Evolutionary conservation across 768 basidiomycete genomes (phyloP), one percentile per base, ranked within the genome.

Genomic region (Lactifluus hygrophoroides): DNA sequence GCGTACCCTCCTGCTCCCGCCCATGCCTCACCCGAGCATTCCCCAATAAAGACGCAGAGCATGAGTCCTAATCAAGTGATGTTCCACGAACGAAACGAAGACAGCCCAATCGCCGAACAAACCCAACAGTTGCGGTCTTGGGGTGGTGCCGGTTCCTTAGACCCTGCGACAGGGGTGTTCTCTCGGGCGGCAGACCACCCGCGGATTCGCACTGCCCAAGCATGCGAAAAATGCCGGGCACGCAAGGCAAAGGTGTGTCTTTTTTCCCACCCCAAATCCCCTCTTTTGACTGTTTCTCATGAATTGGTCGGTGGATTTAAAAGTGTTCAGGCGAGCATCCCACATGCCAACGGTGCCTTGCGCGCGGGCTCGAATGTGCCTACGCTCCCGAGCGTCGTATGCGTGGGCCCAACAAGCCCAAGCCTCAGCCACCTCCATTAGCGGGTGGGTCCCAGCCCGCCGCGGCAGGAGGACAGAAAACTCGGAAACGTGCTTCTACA

Each of bases 291-390:
- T 19, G 25, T 38, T n/a, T 46, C 42, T 38, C 40, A 44, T 28
- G 10, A 32, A 21, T 40, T 7, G 21, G 5, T 5, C 47, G 50
- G 32, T 51, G 28, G 23, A 52, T 37, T 27, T 42, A 42, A n/a
- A 67, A 88, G 84, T 89, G 86, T 69, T 83, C 80, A 61, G 86
- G 87, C 40, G 83, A 86, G 35, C 82, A 83, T 53, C 85, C 87
- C 0, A 69, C 79, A 0, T 90, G 87, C 68, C 76, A 81, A 63
- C 81, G 88, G 11, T 89, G 87, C 68, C 67, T 76, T 6, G 71
- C 69, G 3, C 75, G 84, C 5, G 81, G 84, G 0, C 72, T 88
- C 38, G 61, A 71, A 2, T 89, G 87, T 70, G 79, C 82, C 47
- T 89, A 90, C 65, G 80, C 82, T 0, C 77, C 81, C 49, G 85